These are phyloP conservation scores for Globisporangium perplexum DNA, from an alignment of 352 stramenopile genomes.

Conservation along the genomic window DNA sequence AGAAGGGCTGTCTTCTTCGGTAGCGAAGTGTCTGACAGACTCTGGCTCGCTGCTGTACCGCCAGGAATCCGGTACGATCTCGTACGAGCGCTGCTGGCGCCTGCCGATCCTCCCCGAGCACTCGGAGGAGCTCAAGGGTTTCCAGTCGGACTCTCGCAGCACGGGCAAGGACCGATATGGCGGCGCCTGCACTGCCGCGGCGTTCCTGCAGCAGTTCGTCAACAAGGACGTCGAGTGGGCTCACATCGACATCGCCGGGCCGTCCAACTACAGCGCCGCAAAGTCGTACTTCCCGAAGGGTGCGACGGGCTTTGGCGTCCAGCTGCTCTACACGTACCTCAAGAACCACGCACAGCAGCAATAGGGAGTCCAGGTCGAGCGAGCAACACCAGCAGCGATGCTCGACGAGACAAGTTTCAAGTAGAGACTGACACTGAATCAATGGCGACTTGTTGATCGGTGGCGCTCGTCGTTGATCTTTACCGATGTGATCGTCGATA, in stretches of 20 bases:
- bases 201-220: slow-evolving; percentile 88
- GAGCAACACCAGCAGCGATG: too few species aligned
- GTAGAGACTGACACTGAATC: too few species aligned
- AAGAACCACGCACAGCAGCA: slow-evolving; percentile 64
- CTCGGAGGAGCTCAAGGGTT: slow-evolving; percentile 72
- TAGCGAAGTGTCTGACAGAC: too few species aligned
- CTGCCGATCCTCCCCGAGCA: slow-evolving; percentile 87
- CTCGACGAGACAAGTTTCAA: too few species aligned
- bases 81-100: slow-evolving; percentile 85
- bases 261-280: slow-evolving; percentile 71
- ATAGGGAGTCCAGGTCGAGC: too few species aligned
- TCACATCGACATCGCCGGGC: slow-evolving; percentile 87
- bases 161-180: slow-evolving; percentile 72
- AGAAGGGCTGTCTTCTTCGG: neutral
- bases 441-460: too few species aligned
- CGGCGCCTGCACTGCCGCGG: slow-evolving; percentile 78
- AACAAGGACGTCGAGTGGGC: slow-evolving; percentile 84
- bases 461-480: too few species aligned
- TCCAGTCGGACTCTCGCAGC: slow-evolving; percentile 77
- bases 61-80: slow-evolving; percentile 45
- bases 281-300: slow-evolving; percentile 86
- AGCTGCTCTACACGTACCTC: slow-evolving; percentile 81
- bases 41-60: too few species aligned
- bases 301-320: slow-evolving; percentile 85
- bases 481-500: too few species aligned